Conservation (phyloP, 805 yeast species). For the Jamesozyma jinghongensis region DNA sequence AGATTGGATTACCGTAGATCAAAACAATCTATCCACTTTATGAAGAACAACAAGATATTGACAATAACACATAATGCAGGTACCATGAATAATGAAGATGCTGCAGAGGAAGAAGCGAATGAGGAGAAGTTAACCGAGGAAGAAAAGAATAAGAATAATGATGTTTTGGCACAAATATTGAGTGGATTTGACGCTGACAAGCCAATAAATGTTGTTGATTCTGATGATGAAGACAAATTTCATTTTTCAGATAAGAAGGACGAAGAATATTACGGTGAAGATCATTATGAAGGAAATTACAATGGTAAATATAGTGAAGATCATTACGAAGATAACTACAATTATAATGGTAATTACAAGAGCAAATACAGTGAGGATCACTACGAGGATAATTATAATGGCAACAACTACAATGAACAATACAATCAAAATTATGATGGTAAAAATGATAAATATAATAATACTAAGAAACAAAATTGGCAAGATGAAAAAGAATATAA, state of each 20-base stretch:
- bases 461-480: neutral
- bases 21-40: constrained; percentile 9
- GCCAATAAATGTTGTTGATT: constrained; percentile 36
- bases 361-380: constrained; percentile 1
- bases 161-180: constrained; percentile 41
- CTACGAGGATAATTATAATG: constrained; percentile 1
- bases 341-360: constrained; percentile 1
- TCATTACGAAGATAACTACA: neutral
- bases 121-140: constrained; percentile 29
- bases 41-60: neutral
- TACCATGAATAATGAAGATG: constrained; percentile 9
- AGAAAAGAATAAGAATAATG: constrained; percentile 38
- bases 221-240: constrained; percentile 32
- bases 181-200: constrained; percentile 44
- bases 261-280: constrained; percentile 12
- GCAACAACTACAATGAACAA: neutral
- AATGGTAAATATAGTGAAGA: constrained; percentile 4
- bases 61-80: constrained; percentile 1
- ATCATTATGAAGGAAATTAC: neutral
- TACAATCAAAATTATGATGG: neutral
- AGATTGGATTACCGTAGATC: constrained; percentile 32
- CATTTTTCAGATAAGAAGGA: constrained; percentile 38
- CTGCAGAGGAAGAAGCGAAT: constrained; percentile 31
- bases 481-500: constrained; percentile 7
- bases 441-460: neutral